phyloP scores from a whole-genome alignment of 768 basidiomycete species.

The Cubamyces lactineus region DNA sequence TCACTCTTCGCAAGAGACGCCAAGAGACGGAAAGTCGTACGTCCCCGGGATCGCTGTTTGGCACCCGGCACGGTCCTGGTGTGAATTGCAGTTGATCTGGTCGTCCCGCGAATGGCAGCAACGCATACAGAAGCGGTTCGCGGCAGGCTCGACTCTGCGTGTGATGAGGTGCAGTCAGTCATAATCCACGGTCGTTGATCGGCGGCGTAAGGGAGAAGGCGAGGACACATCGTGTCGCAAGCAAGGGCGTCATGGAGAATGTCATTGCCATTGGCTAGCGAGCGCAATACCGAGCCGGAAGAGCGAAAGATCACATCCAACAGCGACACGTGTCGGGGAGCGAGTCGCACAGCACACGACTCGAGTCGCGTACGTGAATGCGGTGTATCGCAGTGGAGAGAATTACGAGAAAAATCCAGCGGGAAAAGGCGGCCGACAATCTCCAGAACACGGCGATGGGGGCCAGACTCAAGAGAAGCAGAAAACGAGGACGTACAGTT shows the following conservation, averaged over 20 bases:
- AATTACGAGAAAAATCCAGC: conserved; percentile 11
- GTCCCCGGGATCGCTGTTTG: conserved; percentile 46
- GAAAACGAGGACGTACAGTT: conserved; percentile 41
- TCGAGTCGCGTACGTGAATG: not conserved
- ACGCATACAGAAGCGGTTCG: conserved; percentile 51
- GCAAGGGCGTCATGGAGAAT: not conserved
- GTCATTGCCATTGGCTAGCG: conserved; percentile 9
- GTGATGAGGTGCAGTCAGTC: not conserved
- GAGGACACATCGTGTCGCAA: conserved; percentile 1
- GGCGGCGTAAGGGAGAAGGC: not conserved
- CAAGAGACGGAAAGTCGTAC: conserved; percentile 46
- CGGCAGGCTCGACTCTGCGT: conserved; percentile 48
- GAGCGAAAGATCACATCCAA: conserved; percentile 2
- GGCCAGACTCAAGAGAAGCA: conserved; percentile 3
- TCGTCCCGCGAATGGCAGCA: conserved; percentile 48
- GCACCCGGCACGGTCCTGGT: conserved; percentile 50
- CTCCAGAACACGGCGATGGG: conserved; percentile 2
- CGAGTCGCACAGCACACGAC: not conserved
- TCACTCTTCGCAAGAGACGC: conserved; percentile 36
- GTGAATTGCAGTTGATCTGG: conserved; percentile 54
- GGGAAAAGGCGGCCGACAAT: not conserved
- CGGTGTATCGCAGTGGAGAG: conserved; percentile 5
- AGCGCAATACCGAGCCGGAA: conserved; percentile 3
- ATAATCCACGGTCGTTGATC: not conserved
- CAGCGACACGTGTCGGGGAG: conserved; percentile 15